Base-by-base conservation (phyloP, 1,284 basidiomycete species). In the Sporisorium exsertum region DNA sequence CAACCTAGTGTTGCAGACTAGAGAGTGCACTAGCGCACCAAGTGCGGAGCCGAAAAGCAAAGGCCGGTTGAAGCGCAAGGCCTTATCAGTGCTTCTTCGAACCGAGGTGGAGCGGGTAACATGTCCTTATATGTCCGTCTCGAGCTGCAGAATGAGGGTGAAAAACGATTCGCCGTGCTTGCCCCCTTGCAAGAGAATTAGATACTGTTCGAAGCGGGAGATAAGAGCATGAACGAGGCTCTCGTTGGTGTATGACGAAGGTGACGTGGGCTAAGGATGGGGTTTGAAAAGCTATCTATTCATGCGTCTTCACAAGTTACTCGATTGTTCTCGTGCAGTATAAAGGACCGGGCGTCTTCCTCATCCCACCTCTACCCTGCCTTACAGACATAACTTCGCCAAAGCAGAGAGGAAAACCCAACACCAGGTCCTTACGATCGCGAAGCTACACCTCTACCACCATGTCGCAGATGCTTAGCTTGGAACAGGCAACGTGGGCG, bases 401-500 rank as follows among this genome's bases (percentile, higher is more conserved):
- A 9, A 4, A 9, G n/a, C n/a, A 5, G 7, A 40, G 27, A 45
- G 42, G 33, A 24, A 24, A 15, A 8, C 27, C 45, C 16, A 10
- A 18, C 10, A 43, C 16, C 15, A 5, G 45, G 40, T 27, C 13
- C 18, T 12, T 29, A 26, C 24, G 27, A 26, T 18, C 20, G 22
- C 22, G 33, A 40, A 40, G 35, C 37, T 40, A 40, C 37, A 20
- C 13, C 15, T 26, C 37, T 15, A n/a, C n/a, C 62, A 75, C 15
- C 45, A 78, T 72, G 77, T 75, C 77, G 54, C 67, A 71, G 22
- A 80, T 81, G 79, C 24, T 78, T 33, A 60, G 78, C 7, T 56
- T 81, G 46, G 79, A 81, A 55, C 75, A 81, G 53, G 79, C 78
- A 22, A 78, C 75, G 29, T 81, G 78, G 78, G 69, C 76, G 55